These are phyloP conservation scores for Coniochaeta prunicola DNA, from an alignment of 2,329 filamentous ascomycete genomes.

Conservation along the genomic window DNA sequence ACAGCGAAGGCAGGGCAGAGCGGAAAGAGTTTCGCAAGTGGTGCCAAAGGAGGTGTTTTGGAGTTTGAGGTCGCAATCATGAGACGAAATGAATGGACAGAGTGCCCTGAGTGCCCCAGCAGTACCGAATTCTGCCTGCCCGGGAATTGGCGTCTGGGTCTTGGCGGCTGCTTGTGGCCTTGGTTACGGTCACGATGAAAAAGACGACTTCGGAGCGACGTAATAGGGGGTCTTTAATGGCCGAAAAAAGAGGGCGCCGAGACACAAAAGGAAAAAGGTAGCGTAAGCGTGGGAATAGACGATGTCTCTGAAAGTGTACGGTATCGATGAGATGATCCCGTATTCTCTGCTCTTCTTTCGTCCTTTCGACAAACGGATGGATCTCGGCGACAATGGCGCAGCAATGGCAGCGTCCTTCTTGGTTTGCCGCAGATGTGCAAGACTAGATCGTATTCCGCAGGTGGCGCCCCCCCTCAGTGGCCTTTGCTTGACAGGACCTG, in stretches of 20 bases:
- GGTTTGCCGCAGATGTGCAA: background rate
- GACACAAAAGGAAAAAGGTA: background rate
- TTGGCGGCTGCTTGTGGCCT: constrained; percentile 6
- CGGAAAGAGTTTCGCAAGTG: constrained; percentile 6
- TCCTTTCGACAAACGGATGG: background rate
- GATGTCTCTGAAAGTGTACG: too few relatives aligned
- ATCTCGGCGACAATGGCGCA: background rate
- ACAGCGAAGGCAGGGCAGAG: constrained; percentile 1
- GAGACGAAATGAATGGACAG: constrained; percentile 16
- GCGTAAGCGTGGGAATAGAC: background rate
- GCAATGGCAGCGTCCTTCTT: background rate
- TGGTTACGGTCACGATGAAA: background rate
- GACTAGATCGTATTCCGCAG: background rate
- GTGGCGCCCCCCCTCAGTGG: background rate
- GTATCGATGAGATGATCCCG: background rate
- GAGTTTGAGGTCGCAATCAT: constrained; percentile 12
- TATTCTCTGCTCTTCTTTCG: background rate
- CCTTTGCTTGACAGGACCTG: too few relatives aligned
- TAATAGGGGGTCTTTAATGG: background rate
- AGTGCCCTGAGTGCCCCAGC: constrained; percentile 4
- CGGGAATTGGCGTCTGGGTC: constrained; percentile 4
- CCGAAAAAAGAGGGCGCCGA: constrained; percentile 1
- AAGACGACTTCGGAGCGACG: background rate
- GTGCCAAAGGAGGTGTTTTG: constrained; percentile 9
- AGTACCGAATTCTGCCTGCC: constrained; percentile 4